Conservation (phyloP, 306 rosid species). For the Prunus padus region DNA sequence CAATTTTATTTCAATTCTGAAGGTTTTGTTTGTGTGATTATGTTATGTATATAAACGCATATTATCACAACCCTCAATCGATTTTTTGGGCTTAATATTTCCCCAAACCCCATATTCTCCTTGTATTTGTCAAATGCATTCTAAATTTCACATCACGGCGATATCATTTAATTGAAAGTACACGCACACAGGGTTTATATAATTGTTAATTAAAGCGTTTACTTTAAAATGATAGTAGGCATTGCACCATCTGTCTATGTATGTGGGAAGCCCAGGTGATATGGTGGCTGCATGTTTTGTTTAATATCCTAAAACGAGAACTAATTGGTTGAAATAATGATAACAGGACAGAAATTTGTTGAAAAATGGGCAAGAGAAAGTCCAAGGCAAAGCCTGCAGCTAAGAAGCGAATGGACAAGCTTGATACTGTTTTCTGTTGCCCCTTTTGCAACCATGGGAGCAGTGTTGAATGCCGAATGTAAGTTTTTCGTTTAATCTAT, state of each 20-base stretch:
- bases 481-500: conserved; percentile 27
- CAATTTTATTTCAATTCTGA: background rate
- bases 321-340: conserved; percentile 1
- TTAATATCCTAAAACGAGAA: background rate
- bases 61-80: background rate
- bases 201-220: background rate
- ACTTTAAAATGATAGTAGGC: background rate
- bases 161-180: background rate
- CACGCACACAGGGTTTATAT: background rate
- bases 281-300: background rate
- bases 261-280: background rate
- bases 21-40: background rate
- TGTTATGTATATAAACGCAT: background rate
- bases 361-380: conserved; percentile 94
- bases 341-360: conserved; percentile 27
- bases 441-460: conserved; percentile 92
- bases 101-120: background rate
- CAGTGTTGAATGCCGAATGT: conserved; percentile 84
- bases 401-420: conserved; percentile 95
- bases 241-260: background rate
- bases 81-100: background rate
- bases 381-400: conserved; percentile 92
- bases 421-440: conserved; percentile 87
- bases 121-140: background rate
- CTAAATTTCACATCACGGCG: background rate